phyloP scores from a whole-genome alignment of 2,329 filamentous ascomycete genomes.

The Tolypocladium cylindrosporum region DNA sequence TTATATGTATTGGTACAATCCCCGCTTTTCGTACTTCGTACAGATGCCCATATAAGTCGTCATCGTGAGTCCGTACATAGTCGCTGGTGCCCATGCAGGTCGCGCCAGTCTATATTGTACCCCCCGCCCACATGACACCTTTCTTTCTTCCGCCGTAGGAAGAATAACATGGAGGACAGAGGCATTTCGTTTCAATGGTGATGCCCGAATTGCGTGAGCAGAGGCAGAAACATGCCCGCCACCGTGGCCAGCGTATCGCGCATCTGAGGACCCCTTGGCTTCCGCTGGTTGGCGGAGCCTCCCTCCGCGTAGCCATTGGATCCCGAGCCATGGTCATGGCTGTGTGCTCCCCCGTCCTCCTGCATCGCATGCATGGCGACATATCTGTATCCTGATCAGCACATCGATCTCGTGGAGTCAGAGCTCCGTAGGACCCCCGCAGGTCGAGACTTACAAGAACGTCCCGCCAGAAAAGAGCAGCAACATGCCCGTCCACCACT shows the following conservation, averaged over 20 bases:
- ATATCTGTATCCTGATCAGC: constrained; percentile 46
- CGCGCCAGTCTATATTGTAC: background rate
- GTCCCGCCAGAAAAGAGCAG: constrained; percentile 93
- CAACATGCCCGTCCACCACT: constrained; percentile 87
- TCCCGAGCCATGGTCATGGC: constrained; percentile 38
- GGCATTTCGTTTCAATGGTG: constrained; percentile 36
- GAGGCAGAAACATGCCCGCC: constrained; percentile 66
- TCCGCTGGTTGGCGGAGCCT: constrained; percentile 32
- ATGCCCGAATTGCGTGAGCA: constrained; percentile 70
- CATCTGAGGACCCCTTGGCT: constrained; percentile 48
- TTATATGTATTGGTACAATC: no score
- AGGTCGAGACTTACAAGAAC: constrained; percentile 60
- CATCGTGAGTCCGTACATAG: background rate
- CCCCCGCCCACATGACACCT: background rate
- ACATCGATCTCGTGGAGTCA: background rate
- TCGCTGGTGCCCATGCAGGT: background rate
- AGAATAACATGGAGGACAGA: background rate
- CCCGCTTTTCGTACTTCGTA: background rate
- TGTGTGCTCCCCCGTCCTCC: constrained; percentile 48
- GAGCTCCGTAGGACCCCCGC: background rate
- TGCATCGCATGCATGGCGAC: constrained; percentile 99
- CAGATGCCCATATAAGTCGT: background rate
- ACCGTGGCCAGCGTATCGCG: constrained; percentile 62
- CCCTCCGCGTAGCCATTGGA: constrained; percentile 47
- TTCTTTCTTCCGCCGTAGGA: background rate